phyloP scores from a whole-genome alignment of 1,284 basidiomycete genomes.

The Ceratobasidium sp. region DNA sequence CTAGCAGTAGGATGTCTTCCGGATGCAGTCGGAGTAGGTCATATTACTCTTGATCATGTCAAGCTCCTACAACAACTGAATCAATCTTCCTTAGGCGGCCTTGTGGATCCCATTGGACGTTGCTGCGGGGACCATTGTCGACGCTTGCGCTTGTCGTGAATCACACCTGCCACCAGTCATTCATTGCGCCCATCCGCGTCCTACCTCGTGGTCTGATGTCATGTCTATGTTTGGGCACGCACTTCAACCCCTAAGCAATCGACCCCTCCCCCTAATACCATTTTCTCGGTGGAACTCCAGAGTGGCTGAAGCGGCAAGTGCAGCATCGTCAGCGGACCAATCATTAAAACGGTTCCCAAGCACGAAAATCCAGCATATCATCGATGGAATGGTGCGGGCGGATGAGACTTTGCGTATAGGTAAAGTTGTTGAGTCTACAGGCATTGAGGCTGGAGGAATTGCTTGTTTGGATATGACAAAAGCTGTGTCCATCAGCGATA shows the following conservation, averaged over 20 bases:
- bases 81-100: constrained; percentile 24
- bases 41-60: neutral
- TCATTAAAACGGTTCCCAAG: constrained; percentile 14
- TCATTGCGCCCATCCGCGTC: constrained; percentile 48
- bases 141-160: constrained; percentile 37
- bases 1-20: constrained; percentile 12
- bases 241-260: constrained; percentile 31
- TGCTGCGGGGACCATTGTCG: constrained; percentile 44
- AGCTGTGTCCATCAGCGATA: neutral
- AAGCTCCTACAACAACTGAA: neutral
- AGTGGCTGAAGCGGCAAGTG: neutral
- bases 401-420: neutral
- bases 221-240: constrained; percentile 44
- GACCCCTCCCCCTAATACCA: constrained; percentile 46
- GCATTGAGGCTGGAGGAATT: constrained; percentile 1
- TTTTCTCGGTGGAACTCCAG: constrained; percentile 46
- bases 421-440: neutral
- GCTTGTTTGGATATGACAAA: neutral
- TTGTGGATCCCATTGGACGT: constrained; percentile 50
- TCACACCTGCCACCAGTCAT: constrained; percentile 28
- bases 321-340: neutral
- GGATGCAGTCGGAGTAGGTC: constrained; percentile 10
- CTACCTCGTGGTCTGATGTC: constrained; percentile 45
- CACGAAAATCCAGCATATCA: constrained; percentile 9
- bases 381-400: constrained; percentile 10